Conservation (phyloP, 768 basidiomycete species). For the Russula olivacea region DNA sequence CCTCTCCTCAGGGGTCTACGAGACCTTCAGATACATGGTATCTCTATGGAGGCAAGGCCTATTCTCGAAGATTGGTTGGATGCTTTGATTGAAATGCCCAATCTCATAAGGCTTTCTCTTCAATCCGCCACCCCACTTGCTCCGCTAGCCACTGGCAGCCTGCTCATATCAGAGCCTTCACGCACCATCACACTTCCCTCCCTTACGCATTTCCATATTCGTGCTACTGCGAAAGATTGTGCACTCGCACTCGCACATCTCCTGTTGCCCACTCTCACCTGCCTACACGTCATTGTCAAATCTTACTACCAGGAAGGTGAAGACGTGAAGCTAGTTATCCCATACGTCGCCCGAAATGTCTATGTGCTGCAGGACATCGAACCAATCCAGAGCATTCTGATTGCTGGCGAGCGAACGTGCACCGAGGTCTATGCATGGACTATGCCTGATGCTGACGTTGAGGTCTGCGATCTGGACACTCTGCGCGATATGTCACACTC, state of each 20-base stretch:
- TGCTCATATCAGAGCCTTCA: neutral
- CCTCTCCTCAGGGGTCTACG: constrained; percentile 10
- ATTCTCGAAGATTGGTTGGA: constrained; percentile 11
- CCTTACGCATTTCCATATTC: neutral
- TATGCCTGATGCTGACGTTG: neutral
- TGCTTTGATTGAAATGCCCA: constrained; percentile 13
- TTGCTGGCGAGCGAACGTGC: neutral
- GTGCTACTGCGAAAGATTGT: neutral
- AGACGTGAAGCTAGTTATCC: neutral
- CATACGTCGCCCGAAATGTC: neutral
- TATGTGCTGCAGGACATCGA: neutral
- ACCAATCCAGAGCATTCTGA: neutral
- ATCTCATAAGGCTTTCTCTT: constrained; percentile 9
- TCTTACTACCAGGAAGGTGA: neutral
- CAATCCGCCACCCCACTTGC: neutral
- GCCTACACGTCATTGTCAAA: neutral
- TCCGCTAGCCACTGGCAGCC: no score
- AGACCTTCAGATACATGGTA: neutral
- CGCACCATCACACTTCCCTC: constrained; percentile 1
- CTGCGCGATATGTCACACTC: no score
- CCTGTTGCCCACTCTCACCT: constrained; percentile 2
- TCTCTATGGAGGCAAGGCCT: neutral
- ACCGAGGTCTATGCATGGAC: neutral
- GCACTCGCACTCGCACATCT: constrained; percentile 5
- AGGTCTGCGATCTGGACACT: no score